Evolutionary conservation across 23 red algal species (phyloP), one percentile per base, ranked within the genome.

Genomic region (Gracilaria domingensis): DNA sequence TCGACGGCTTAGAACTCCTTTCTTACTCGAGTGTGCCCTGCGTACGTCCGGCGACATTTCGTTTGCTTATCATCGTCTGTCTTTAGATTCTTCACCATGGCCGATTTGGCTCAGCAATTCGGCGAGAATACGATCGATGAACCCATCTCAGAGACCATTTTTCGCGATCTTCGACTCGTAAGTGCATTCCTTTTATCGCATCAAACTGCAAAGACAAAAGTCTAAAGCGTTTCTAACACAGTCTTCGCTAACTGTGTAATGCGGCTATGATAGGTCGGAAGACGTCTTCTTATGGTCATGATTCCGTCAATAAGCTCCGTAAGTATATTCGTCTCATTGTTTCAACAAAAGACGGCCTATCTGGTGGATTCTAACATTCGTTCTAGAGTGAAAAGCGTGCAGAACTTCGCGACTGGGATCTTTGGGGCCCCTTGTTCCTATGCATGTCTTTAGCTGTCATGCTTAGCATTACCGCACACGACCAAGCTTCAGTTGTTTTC

Each of bases 331-430:
- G 20, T 51, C 18, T 79, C 75, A 44, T 55, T 55, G 0, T n/a
- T 23, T 79, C n/a, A 12, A 9, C 8, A 16, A 30, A 2, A 32
- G 25, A 53, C 14, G 16, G 32, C 7, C 24, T 53, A 14, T 37
- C 5, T 69, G 36, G 32, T 0, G 8, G 30, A 65, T 25, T 69
- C 64, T 69, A 55, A 55, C 18, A 17, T 14, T 36, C 30, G 26
- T 25, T n/a, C 18, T 49, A 90, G 77, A 87, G 66, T 83, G 81
- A 71, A 49, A 88, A 95, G 67, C 96, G 89, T 60, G 91, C 97
- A 11, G 97, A 96, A 78, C 71, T 99, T 78, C 93, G 94, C 23
- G 97, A 99, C 76, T 99, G 97, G 97, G 97, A 99, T 48, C 86
- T 99, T 6, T 99, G 97, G 97, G 97, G 97, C 8, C 94, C 94